Percentiles rank a stretch among this genome's conserved stretches.
These are phyloP conservation scores for Epicoccum nigrum DNA, from an alignment of 2,329 filamentous ascomycete genomes.

Conservation along the genomic window DNA sequence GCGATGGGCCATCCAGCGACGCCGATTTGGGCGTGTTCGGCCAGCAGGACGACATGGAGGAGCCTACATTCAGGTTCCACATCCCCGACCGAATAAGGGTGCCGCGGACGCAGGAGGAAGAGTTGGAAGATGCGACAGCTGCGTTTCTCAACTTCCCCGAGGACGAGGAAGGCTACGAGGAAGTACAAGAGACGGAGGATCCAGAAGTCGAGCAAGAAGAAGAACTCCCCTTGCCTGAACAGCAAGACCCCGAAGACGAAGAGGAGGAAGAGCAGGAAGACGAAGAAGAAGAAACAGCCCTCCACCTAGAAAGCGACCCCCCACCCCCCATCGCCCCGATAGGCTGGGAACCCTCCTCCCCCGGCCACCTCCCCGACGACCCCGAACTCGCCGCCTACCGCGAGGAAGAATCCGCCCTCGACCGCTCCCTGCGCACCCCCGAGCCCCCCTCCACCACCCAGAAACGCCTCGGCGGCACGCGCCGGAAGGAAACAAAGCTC, in stretches of 20 bases:
- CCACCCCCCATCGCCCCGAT: conserved; percentile 24
- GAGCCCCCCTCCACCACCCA: conserved; percentile 21
- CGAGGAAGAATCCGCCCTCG: conserved; percentile 43
- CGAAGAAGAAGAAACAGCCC: conserved; percentile 19
- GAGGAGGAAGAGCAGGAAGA: conserved; percentile 2
- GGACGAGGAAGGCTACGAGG: background rate
- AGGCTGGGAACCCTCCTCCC: conserved; percentile 43
- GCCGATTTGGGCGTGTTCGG: conserved; percentile 42
- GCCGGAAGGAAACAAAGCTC: conserved; percentile 60
- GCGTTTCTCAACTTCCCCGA: conserved; percentile 7
- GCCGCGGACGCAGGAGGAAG: conserved; percentile 19
- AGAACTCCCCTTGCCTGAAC: no score
- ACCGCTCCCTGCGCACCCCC: conserved; percentile 42
- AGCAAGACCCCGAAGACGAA: conserved; percentile 8
- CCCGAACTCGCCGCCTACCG: conserved; percentile 45
- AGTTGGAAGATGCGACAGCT: conserved; percentile 17
- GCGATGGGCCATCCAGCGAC: conserved; percentile 39
- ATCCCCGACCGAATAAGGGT: conserved; percentile 44
- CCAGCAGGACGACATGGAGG: conserved; percentile 41
- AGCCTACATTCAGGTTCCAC: conserved; percentile 48
- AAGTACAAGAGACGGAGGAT: no score
- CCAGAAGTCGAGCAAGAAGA: background rate
- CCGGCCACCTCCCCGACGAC: conserved; percentile 30
- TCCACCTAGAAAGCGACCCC: conserved; percentile 26
- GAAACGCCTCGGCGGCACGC: conserved; percentile 26